phyloP scores from a whole-genome alignment of 164 flowering plant species.

The Tetracentron sinense region DNA sequence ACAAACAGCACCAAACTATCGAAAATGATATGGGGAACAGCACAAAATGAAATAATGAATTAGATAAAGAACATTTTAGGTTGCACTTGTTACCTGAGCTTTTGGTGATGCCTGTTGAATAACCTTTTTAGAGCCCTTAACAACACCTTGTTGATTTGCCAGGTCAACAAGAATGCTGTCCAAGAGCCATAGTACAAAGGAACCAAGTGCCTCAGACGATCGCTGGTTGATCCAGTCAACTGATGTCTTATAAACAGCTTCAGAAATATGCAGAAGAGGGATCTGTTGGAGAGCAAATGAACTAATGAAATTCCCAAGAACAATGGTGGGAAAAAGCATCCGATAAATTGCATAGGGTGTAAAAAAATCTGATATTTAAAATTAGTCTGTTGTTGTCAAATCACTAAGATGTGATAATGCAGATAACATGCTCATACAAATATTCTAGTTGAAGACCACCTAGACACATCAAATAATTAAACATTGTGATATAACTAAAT shows the following conservation, averaged over 20 bases:
- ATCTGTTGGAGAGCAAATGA: conserved; percentile 37
- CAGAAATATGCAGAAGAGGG: conserved; percentile 69
- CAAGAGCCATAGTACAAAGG: conserved; percentile 65
- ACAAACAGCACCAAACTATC: neutral
- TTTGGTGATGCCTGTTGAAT: conserved; percentile 59
- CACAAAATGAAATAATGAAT: neutral
- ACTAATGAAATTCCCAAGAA: neutral
- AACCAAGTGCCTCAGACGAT: conserved; percentile 56
- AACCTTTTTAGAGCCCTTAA: conserved; percentile 70
- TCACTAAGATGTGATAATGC: no score
- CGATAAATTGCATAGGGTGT: neutral
- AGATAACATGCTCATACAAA: neutral
- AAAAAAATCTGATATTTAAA: no score
- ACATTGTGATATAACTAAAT: neutral
- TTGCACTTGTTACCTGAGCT: conserved; percentile 68
- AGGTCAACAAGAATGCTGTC: conserved; percentile 71
- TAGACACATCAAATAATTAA: neutral
- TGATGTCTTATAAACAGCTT: conserved; percentile 77
- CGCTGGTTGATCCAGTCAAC: conserved; percentile 77
- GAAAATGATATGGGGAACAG: neutral
- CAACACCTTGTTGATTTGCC: conserved; percentile 47
- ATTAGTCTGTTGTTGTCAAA: neutral
- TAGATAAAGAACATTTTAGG: neutral
- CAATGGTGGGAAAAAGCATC: neutral
- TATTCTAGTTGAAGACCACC: neutral